Evolutionary conservation across 768 basidiomycete genomes (phyloP).

Genomic region (Boletus rufocinnamomeus): DNA sequence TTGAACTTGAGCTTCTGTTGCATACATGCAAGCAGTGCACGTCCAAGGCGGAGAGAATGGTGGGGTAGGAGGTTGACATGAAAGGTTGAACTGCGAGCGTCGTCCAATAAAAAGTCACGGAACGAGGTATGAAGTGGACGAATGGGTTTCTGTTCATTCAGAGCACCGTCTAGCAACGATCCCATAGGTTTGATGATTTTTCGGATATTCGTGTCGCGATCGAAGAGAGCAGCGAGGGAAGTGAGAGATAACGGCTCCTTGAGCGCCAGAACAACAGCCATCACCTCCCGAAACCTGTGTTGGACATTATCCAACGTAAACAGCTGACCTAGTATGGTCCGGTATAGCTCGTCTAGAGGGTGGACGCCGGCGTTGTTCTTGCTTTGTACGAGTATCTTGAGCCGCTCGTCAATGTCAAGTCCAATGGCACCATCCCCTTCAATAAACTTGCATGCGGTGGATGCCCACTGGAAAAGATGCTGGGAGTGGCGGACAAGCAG

Average conservation of each 20-base stretch:
- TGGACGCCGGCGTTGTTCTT: conserved; percentile 1
- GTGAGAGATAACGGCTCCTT: conserved; percentile 22
- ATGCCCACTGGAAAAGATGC: too few species aligned
- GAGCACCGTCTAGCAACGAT: conserved; percentile 25
- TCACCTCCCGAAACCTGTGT: conserved; percentile 23
- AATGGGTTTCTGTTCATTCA: conserved; percentile 22
- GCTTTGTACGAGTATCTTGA: too few species aligned
- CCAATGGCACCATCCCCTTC: too few species aligned
- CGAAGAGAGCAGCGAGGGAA: conserved; percentile 18
- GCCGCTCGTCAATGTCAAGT: too few species aligned
- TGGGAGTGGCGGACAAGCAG: too few species aligned
- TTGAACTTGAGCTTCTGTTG: conserved; percentile 38
- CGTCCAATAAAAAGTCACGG: conserved; percentile 34
- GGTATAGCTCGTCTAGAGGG: conserved; percentile 24
- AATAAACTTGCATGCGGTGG: too few species aligned
- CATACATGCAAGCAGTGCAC: conserved; percentile 35
- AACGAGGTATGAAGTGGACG: conserved; percentile 39
- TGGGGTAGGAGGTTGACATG: conserved; percentile 14
- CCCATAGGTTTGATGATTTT: conserved; percentile 24
- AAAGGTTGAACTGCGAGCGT: conserved; percentile 26
- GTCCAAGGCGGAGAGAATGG: conserved; percentile 26
- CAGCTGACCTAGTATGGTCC: conserved; percentile 21
- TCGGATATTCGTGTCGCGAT: conserved; percentile 6
- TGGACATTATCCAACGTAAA: conserved; percentile 9
- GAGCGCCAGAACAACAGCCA: conserved; percentile 21